Percentiles rank a stretch among this genome's conserved stretches.
Conservation (phyloP, 345 rosid species). For the Salix viminalis region DNA sequence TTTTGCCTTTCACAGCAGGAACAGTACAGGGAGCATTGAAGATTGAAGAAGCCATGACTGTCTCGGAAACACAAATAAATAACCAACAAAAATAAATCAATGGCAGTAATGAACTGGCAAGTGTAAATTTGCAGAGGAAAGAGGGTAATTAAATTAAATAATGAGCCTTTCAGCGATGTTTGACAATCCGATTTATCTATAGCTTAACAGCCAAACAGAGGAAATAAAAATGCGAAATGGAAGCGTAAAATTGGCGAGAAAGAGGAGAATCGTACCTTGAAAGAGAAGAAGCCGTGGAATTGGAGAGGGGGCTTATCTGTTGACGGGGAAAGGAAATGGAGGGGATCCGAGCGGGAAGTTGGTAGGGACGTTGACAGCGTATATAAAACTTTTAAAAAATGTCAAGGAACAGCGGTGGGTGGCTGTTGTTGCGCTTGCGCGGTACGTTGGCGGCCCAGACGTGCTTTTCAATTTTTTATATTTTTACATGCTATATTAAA, state of each 20-base stretch:
- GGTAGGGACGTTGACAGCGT: neutral
- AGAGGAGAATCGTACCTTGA: slow-evolving; percentile 4
- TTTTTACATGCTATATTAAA: too few relatives aligned
- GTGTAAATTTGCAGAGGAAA: neutral
- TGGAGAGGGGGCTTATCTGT: slow-evolving; percentile 10
- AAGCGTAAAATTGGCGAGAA: neutral
- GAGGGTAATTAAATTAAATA: too few relatives aligned
- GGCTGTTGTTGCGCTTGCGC: too few relatives aligned
- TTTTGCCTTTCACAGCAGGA: slow-evolving; percentile 14
- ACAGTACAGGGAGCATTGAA: slow-evolving; percentile 10
- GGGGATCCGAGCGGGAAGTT: neutral
- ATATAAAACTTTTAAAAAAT: neutral
- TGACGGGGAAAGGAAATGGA: neutral
- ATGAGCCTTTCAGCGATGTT: too few relatives aligned
- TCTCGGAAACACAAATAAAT: neutral
- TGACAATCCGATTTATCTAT: too few relatives aligned
- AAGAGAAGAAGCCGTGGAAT: neutral
- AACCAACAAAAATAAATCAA: neutral
- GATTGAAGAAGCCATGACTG: slow-evolving; percentile 24
- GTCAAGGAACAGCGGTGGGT: neutral
- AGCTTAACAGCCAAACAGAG: neutral
- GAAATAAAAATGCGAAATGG: neutral
- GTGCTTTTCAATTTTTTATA: too few relatives aligned
- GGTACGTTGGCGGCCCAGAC: too few relatives aligned
- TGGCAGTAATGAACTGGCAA: neutral